Percentiles rank a stretch among this genome's conserved stretches.
These are phyloP conservation scores for Aspergillus sp. DNA, from an alignment of 2,329 filamentous ascomycete genomes.

Conservation along the genomic window DNA sequence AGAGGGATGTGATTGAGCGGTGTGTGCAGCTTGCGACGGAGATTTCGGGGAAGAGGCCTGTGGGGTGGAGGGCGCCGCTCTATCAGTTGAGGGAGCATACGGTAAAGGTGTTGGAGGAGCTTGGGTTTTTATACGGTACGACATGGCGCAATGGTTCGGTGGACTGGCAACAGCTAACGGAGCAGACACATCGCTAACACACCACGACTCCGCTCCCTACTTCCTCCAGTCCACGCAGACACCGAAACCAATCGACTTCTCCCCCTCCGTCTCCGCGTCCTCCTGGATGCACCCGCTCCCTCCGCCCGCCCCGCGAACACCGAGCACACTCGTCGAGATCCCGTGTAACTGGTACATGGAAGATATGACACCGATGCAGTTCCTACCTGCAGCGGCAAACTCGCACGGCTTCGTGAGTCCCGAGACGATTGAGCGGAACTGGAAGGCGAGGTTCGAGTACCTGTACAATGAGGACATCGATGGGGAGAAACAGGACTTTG, in stretches of 20 bases:
- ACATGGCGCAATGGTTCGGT: too few relatives aligned
- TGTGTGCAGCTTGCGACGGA: slow-evolving; percentile 72
- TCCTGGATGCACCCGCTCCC: slow-evolving; percentile 52
- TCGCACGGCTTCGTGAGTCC: slow-evolving; percentile 63
- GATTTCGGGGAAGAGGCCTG: slow-evolving; percentile 71
- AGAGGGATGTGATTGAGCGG: slow-evolving; percentile 74
- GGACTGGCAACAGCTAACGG: neutral
- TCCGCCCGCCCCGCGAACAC: slow-evolving; percentile 25
- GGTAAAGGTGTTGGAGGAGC: slow-evolving; percentile 46
- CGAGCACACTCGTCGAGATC: slow-evolving; percentile 44
- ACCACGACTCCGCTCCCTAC: slow-evolving; percentile 49
- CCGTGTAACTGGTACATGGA: slow-evolving; percentile 54
- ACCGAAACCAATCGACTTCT: slow-evolving; percentile 48
- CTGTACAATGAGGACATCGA: slow-evolving; percentile 46
- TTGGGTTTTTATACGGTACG: slow-evolving; percentile 48
- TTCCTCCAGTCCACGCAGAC: slow-evolving; percentile 43
- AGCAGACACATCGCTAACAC: slow-evolving; percentile 46
- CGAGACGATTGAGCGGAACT: slow-evolving; percentile 62
- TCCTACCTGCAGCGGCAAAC: slow-evolving; percentile 52
- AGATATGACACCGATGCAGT: slow-evolving; percentile 53
- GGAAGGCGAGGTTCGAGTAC: slow-evolving; percentile 59
- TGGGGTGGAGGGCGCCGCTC: slow-evolving; percentile 43
- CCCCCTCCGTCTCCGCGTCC: slow-evolving; percentile 45
- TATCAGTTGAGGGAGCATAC: slow-evolving; percentile 47
- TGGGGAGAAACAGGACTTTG: slow-evolving; percentile 49